Evolutionary conservation across 2,329 filamentous ascomycete species (phyloP), one percentile per base, ranked within the genome.

Genomic region (Fonsecaea erecta): DNA sequence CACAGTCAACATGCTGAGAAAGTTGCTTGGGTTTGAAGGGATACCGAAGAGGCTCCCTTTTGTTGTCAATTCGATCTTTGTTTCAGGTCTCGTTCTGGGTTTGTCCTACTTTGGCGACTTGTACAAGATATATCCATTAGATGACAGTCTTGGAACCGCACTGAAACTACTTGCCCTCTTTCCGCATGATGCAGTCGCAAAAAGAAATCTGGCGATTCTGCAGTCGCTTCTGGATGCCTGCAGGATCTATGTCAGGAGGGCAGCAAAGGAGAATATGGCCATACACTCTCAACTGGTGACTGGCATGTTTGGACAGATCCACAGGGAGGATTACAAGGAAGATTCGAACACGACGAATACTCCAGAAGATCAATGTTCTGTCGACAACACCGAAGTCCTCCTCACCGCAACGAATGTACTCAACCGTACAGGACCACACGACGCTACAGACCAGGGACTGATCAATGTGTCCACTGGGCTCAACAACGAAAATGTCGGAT

Each of bases 41-140:
- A 48, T 48, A 24, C 43, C 43, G 43, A 48, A 48, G 43, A 24
- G 43, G 3, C 43, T 48, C 24, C 43, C 43, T 24, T 48, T 48
- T 48, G 43, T 48, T 24, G 43, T 48, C 43, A 48, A 48, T 48
- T 48, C 43, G 18, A 21, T 48, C 18, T 48, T 48, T 48, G 43
- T 48, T 12, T 24, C 43, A 12, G 43, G 43, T 48, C 43, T 48
- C 43, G 21, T 48, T 5, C 43, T 48, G 21, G 43, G 43, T 2
- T 24, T 48, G n/a, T 48, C 43, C 12, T 48, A 48, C 18, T 48
- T 48, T 16, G 43, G 43, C n/a, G 43, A 48, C 8, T 48, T 48
- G n/a, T 48, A 48, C 21, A 48, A 48, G 43, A 48, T 12, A 24
- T 48, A 48, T 48, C 21, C 43, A 4, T 24, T 48, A 24, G 43